Evolutionary conservation across 192 early-diverging fungal species (phyloP), one percentile per base, ranked within the genome.

Genomic region (Backusella parvicylindrica): DNA sequence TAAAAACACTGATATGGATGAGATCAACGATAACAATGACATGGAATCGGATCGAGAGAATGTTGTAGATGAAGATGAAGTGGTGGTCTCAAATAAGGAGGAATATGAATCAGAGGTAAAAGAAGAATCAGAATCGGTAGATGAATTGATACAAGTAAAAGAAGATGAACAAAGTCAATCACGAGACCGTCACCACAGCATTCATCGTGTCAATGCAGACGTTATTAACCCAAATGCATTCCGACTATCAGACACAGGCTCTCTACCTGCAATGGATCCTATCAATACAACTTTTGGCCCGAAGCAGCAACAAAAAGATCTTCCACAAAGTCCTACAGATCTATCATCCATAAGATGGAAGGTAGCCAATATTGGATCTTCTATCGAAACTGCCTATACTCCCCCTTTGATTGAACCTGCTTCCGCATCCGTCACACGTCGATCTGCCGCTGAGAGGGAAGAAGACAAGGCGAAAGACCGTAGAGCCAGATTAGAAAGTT

Each of bases 331-430:
- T 5, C 64, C 32, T 35, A 66, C 31, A 32, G 70, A 49, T 56
- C 30, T 30, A 5, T 56, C 70, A 21, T 47, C 49, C 4, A 28
- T 75, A 15, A 40, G 66, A 37, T 75, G 74, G 74, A 75, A 75
- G 33, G 60, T 38, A 2, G 74, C 74, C 30, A 64, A 75, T 2
- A 30, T 68, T 16, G 74, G 31, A 16, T 75, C 74, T 6, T 35
- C 74, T 15, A 43, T 75, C 28, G 74, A 67, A 23, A 75, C 74
- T 6, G 65, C 33, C 2, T 64, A 53, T 68, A 66, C 74, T 7
- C 65, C 74, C 6, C 1, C 21, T 65, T n/a, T 41, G 0, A 65
- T 64, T 32, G 23, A 26, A 6, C 60, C 60, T 13, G 63, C 72
- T 30, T 36, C 23, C 1, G 63, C 33, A 3, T 35, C 65, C 31